phyloP scores from a whole-genome alignment of 768 basidiomycete genomes.

The Amanita inopinata region DNA sequence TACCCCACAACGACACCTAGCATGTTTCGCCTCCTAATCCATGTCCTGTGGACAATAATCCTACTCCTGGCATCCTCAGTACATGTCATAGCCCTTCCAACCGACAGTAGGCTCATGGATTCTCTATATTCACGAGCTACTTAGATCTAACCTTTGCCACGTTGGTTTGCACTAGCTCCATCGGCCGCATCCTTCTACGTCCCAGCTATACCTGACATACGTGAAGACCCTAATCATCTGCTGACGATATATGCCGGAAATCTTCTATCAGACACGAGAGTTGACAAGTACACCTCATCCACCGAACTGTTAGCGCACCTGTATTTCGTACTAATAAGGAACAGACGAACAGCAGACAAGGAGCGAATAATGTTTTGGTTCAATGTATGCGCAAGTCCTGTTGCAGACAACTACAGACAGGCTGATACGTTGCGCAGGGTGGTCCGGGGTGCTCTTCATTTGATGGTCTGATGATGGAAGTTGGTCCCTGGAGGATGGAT shows the following conservation, averaged over 20 bases:
- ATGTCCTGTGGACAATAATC: background rate
- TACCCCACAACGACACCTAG: no score
- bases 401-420: background rate
- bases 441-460: constrained; percentile 97
- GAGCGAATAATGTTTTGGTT: constrained; percentile 94
- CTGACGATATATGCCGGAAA: constrained; percentile 82
- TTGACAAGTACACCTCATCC: constrained; percentile 27
- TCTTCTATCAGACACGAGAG: constrained; percentile 67
- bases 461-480: constrained; percentile 96
- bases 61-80: background rate
- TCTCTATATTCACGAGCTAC: constrained; percentile 3
- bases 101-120: constrained; percentile 27
- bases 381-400: constrained; percentile 47
- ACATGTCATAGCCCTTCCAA: constrained; percentile 1
- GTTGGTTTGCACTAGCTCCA: constrained; percentile 37
- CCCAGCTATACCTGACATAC: constrained; percentile 62
- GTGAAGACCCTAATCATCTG: constrained; percentile 59
- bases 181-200: constrained; percentile 84
- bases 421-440: constrained; percentile 40
- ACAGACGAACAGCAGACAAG: constrained; percentile 79
- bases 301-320: constrained; percentile 69
- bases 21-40: no score
- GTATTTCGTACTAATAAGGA: constrained; percentile 86
- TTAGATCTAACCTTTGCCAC: constrained; percentile 6
- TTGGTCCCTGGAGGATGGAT: constrained; percentile 87